Evolutionary conservation across 1,139 yeast species (phyloP), one percentile per base, ranked within the genome.

Genomic region (Magnusiomyces magnusii): DNA sequence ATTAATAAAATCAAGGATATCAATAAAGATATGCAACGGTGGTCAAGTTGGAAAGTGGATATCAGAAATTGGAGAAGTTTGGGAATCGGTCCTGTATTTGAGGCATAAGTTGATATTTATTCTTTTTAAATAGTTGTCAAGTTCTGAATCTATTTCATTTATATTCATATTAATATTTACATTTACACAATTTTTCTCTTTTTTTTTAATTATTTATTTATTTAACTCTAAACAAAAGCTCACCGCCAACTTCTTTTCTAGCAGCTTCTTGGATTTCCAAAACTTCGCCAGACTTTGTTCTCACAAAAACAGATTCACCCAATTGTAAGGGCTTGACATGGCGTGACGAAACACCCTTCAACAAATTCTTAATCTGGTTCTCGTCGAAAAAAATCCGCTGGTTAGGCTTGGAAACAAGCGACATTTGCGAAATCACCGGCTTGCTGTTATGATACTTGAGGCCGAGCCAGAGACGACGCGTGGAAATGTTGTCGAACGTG

Each of bases 401-500:
- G 67, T 87, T 89, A 53, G 99, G 99, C 69, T 86, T 91, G 57
- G 95, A 87, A 53, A 95, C 83, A 67, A 93, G 78, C 47, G 82
- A 79, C 68, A 92, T 82, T 60, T 83, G 80, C 63, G 85, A 79
- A 64, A 93, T 78, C 15, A 93, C 96, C 0, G 97, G 86, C 63
- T 78, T 78, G 69, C 86, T 84, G 65, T 89, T 84, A 69, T 95
- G 83, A 73, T 95, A 93, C 71, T 93, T 93, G 69, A 93, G 77
- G 1, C 92, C 95, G 24, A 93, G 74, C 99, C 99, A 93, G 61
- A 93, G 79, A 66, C 96, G 81, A 69, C 99, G 83, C 0, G 95
- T 82, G 21, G 96, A 76, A 53, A 93, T 83, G 69, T 93, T 92
- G 70, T 89, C 96, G 51, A 86, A 91, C 0, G 98, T 91, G 34